A percentile compares a stretch with the other conserved stretches of the same genome.
These are phyloP conservation scores for Penicillium polonicum DNA, from an alignment of 2,329 filamentous ascomycete genomes.

Conservation along the genomic window DNA sequence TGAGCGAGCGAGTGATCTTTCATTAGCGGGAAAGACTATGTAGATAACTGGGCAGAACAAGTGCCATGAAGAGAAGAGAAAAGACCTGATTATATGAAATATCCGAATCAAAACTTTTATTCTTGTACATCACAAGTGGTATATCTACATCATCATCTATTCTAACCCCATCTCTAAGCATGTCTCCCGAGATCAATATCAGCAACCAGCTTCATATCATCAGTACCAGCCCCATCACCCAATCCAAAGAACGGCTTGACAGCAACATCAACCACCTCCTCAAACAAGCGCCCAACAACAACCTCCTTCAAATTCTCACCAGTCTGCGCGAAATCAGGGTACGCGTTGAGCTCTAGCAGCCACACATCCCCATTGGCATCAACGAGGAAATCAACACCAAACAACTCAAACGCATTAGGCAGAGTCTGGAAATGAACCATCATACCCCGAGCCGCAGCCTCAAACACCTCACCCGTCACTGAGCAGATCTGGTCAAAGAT, in stretches of 20 bases:
- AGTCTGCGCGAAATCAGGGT: conserved; percentile 93
- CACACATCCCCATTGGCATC: conserved; percentile 64
- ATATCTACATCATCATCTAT: conserved; percentile 2
- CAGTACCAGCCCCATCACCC: conserved; percentile 22
- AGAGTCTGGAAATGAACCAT: conserved; percentile 88
- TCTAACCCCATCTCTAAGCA: conserved; percentile 15
- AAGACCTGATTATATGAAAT: background rate
- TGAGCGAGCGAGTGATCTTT: background rate
- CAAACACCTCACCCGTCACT: conserved; percentile 75
- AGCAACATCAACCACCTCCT: conserved; percentile 66
- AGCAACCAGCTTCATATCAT: conserved; percentile 40
- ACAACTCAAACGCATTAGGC: conserved; percentile 86
- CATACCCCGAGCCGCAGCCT: conserved; percentile 81
- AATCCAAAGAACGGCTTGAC: conserved; percentile 67
- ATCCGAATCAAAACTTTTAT: conserved; percentile 4
- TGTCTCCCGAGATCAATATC: conserved; percentile 44
- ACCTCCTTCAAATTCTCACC: conserved; percentile 66
- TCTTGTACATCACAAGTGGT: conserved; percentile 10
- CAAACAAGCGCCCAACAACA: conserved; percentile 74
- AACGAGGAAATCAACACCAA: conserved; percentile 86
- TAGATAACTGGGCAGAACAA: background rate
- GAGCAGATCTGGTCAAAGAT: conserved; percentile 72
- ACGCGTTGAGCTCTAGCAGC: conserved; percentile 91
- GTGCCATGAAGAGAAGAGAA: background rate
- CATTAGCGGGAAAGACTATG: background rate